phyloP scores from a whole-genome alignment of 805 yeast genomes.

The Jamesozyma gamospora region DNA sequence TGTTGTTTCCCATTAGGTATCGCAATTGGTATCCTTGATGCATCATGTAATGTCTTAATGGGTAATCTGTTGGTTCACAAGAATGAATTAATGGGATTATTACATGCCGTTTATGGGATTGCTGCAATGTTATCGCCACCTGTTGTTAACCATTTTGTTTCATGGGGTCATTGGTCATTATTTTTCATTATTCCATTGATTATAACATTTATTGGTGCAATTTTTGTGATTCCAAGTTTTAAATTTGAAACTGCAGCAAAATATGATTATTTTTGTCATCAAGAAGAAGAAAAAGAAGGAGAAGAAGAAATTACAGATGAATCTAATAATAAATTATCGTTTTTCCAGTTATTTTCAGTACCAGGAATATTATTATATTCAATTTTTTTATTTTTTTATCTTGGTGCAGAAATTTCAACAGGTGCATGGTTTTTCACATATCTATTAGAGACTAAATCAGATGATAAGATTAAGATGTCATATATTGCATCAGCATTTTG shows the following conservation, averaged over 20 bases:
- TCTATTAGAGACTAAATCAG: conserved; percentile 44
- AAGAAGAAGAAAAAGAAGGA: conserved; percentile 9
- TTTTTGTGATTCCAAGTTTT: conserved; percentile 35
- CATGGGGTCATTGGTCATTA: conserved; percentile 23
- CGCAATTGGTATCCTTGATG: conserved; percentile 28
- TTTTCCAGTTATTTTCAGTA: conserved; percentile 18
- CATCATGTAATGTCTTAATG: conserved; percentile 26
- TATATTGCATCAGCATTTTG: conserved; percentile 62
- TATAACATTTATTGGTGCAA: conserved; percentile 29
- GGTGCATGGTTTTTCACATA: conserved; percentile 68
- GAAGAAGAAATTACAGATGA: conserved; percentile 9
- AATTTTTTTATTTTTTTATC: conserved; percentile 46
- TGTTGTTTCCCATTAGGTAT: conserved; percentile 28
- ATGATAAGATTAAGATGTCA: conserved; percentile 40
- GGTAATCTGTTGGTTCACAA: conserved; percentile 34
- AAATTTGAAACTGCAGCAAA: conserved; percentile 33
- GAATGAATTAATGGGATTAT: conserved; percentile 48
- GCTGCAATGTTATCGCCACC: conserved; percentile 68
- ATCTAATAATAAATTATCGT: conserved; percentile 1
- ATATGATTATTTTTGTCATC: conserved; percentile 22
- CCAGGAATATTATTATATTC: conserved; percentile 40
- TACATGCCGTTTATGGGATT: conserved; percentile 62
- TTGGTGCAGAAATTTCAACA: conserved; percentile 59
- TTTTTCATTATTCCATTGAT: conserved; percentile 28
- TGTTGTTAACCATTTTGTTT: conserved; percentile 38